phyloP scores from a whole-genome alignment of 768 basidiomycete species.

The Boletus sp. region DNA sequence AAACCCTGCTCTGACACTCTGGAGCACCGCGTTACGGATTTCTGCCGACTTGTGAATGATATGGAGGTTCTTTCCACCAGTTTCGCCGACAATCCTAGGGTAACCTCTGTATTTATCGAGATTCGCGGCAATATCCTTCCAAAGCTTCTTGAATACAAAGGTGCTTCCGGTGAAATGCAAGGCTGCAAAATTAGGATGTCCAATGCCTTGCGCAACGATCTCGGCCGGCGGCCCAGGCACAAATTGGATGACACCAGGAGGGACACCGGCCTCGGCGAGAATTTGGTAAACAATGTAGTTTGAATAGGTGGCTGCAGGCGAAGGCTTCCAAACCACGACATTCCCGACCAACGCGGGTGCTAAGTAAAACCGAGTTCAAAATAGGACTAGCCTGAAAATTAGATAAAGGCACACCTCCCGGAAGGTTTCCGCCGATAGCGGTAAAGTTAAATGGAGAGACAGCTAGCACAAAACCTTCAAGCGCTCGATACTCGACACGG shows the following conservation, averaged over 20 bases:
- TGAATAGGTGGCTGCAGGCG: constrained; percentile 91
- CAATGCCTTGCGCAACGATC: constrained; percentile 82
- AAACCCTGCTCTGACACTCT: constrained; percentile 85
- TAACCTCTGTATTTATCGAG: constrained; percentile 85
- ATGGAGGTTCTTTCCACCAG: constrained; percentile 99
- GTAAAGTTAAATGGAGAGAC: constrained; percentile 99
- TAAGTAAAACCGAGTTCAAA: constrained; percentile 21
- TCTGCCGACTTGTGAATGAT: constrained; percentile 87
- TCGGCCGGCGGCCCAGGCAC: constrained; percentile 86
- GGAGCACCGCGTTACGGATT: constrained; percentile 84
- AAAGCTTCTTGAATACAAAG: constrained; percentile 89
- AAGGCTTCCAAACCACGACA: constrained; percentile 95
- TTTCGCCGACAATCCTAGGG: constrained; percentile 97
- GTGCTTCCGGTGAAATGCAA: constrained; percentile 98
- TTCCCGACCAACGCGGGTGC: constrained; percentile 95
- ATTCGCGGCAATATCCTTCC: constrained; percentile 93
- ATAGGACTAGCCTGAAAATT: not conserved
- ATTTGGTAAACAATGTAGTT: constrained; percentile 93
- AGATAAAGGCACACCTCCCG: constrained; percentile 48
- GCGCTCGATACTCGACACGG: constrained; percentile 91
- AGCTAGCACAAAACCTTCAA: constrained; percentile 98
- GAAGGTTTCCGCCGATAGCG: constrained; percentile 95
- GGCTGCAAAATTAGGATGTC: constrained; percentile 76
- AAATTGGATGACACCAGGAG: constrained; percentile 95
- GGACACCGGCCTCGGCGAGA: constrained; percentile 90